Evolutionary conservation across 140 eudicot genomes (phyloP).

Genomic region (Cichorium intybus): DNA sequence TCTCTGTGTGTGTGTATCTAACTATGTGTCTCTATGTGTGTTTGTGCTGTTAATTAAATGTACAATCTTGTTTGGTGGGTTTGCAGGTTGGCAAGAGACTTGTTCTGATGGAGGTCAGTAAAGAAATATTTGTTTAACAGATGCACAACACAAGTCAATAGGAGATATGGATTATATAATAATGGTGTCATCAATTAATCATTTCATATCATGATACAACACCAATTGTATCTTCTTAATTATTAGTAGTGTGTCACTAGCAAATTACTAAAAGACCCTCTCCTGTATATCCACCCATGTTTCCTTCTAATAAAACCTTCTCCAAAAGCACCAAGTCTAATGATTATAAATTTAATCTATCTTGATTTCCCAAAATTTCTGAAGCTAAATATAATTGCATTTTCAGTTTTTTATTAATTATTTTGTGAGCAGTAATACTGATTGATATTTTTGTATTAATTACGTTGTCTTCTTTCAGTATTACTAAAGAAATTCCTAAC

Average conservation of each 20-base stretch:
- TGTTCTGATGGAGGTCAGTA: constrained; percentile 39
- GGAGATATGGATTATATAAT: constrained; percentile 21
- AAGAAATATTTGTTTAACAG: constrained; percentile 21
- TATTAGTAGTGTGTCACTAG: not conserved
- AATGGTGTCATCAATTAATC: not conserved
- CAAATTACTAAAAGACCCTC: not conserved
- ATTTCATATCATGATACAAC: not conserved
- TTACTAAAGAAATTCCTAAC: too few relatives aligned
- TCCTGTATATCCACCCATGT: not conserved
- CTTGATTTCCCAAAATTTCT: too few relatives aligned
- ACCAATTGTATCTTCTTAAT: not conserved
- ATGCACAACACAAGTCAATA: constrained; percentile 30
- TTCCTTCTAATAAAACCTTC: constrained; percentile 8
- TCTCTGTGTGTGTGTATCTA: constrained; percentile 5
- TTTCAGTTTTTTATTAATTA: too few relatives aligned
- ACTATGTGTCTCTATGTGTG: constrained; percentile 7
- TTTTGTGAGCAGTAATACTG: too few relatives aligned
- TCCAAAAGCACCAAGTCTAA: constrained; percentile 16
- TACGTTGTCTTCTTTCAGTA: too few relatives aligned
- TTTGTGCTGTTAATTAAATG: constrained; percentile 33
- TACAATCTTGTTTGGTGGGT: constrained; percentile 41
- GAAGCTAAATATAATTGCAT: too few relatives aligned
- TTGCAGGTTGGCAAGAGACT: constrained; percentile 43
- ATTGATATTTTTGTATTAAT: too few relatives aligned
- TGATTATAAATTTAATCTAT: constrained; percentile 1